phyloP scores from a whole-genome alignment of 805 yeast species.

The Yarrowia divulgata region DNA sequence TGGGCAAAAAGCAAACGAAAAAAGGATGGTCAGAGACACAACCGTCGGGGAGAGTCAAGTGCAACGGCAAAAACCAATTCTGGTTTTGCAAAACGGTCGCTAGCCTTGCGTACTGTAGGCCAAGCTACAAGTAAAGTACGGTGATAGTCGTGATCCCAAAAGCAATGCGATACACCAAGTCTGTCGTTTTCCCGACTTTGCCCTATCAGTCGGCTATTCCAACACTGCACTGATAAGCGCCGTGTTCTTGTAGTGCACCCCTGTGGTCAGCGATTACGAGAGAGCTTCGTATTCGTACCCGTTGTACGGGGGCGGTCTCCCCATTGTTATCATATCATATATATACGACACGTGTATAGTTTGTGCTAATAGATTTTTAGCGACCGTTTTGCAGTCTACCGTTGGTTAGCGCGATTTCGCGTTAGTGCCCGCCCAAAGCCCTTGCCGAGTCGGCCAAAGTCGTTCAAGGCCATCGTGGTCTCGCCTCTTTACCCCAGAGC shows the following conservation, averaged over 20 bases:
- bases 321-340: not conserved
- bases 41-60: not conserved
- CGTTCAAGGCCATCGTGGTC: too few relatives aligned
- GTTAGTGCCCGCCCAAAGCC: too few relatives aligned
- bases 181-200: too few relatives aligned
- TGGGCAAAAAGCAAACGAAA: not conserved
- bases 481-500: not conserved
- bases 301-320: too few relatives aligned
- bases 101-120: not conserved
- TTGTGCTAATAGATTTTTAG: not conserved
- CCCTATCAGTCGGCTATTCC: too few relatives aligned
- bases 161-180: not conserved
- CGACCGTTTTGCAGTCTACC: slow-evolving; percentile 1
- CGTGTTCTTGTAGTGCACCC: too few relatives aligned
- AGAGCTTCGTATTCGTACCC: too few relatives aligned
- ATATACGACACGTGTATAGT: slow-evolving; percentile 8
- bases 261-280: too few relatives aligned
- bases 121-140: too few relatives aligned
- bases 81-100: slow-evolving; percentile 2
- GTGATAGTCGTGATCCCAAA: too few relatives aligned
- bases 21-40: not conserved
- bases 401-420: not conserved
- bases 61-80: slow-evolving; percentile 11
- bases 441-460: too few relatives aligned
- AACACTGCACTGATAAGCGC: too few relatives aligned